Evolutionary conservation across 2,329 filamentous ascomycete genomes (phyloP).

Genomic region (Alternaria angustiovoidea): DNA sequence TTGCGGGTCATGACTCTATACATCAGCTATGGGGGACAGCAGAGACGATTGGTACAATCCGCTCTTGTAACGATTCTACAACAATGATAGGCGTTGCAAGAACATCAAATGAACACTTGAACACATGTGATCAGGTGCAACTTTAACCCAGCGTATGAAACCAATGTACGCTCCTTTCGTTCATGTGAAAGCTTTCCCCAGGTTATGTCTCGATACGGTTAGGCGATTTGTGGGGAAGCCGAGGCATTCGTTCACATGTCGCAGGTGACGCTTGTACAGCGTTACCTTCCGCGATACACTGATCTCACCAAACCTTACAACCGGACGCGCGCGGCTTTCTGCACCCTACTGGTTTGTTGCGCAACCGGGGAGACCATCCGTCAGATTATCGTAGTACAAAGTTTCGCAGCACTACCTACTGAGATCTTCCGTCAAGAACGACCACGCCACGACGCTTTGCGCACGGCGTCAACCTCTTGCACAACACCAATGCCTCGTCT

Average conservation of each 20-base stretch:
- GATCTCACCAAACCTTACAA: constrained; percentile 16
- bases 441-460: constrained; percentile 9
- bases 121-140: background rate
- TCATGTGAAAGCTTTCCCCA: constrained; percentile 21
- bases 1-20: background rate
- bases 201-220: constrained; percentile 9
- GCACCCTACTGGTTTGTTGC: background rate
- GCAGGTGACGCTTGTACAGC: constrained; percentile 20
- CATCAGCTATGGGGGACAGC: background rate
- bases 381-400: background rate
- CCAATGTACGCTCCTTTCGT: background rate
- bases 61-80: background rate
- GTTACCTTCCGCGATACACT: constrained; percentile 14
- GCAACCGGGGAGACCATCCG: background rate
- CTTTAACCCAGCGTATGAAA: background rate
- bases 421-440: background rate
- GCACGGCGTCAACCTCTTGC: constrained; percentile 1
- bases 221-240: constrained; percentile 31
- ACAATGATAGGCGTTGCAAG: background rate
- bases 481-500: constrained; percentile 26
- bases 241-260: constrained; percentile 34
- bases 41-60: background rate
- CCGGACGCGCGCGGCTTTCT: constrained; percentile 7
- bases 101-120: background rate
- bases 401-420: background rate